Percentiles rank a stretch among this genome's conserved stretches.
These are phyloP conservation scores for Colletotrichum euphorbiae DNA, from an alignment of 2,329 filamentous ascomycete genomes.

Conservation along the genomic window DNA sequence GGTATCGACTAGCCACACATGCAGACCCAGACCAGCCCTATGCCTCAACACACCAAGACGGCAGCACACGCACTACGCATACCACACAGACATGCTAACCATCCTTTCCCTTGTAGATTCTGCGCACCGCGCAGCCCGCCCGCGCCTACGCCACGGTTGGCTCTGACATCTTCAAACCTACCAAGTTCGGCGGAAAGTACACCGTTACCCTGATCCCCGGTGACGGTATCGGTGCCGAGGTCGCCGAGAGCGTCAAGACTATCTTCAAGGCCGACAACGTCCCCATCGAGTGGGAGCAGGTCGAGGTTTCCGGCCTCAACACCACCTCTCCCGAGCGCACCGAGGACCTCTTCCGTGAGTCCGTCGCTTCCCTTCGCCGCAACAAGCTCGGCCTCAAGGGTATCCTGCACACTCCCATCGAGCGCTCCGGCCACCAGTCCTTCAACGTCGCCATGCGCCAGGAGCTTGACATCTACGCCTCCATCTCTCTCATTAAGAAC, in stretches of 20 bases:
- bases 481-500: slow-evolving; percentile 98
- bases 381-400: slow-evolving; percentile 99
- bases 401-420: slow-evolving; percentile 97
- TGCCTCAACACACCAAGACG: not conserved
- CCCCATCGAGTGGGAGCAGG: slow-evolving; percentile 98
- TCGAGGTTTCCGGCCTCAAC: slow-evolving; percentile 93
- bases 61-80: slow-evolving; percentile 44
- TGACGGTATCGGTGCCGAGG: slow-evolving; percentile 98
- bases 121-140: slow-evolving; percentile 60
- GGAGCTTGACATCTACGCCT: slow-evolving; percentile 99
- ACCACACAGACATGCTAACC: slow-evolving; percentile 34
- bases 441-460: slow-evolving; percentile 99
- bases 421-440: slow-evolving; percentile 95
- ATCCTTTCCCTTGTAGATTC: slow-evolving; percentile 54
- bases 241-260: slow-evolving; percentile 97
- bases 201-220: slow-evolving; percentile 98
- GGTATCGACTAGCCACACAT: not conserved
- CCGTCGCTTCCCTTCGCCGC: slow-evolving; percentile 92
- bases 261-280: slow-evolving; percentile 99
- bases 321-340: slow-evolving; percentile 82
- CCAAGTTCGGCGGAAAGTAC: slow-evolving; percentile 99
- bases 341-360: slow-evolving; percentile 95
- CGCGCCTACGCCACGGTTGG: slow-evolving; percentile 83
- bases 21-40: not conserved
- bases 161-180: slow-evolving; percentile 98